These are phyloP conservation scores for Parsonsia alboflavescens DNA, from an alignment of 257 asterid species.

Conservation along the genomic window DNA sequence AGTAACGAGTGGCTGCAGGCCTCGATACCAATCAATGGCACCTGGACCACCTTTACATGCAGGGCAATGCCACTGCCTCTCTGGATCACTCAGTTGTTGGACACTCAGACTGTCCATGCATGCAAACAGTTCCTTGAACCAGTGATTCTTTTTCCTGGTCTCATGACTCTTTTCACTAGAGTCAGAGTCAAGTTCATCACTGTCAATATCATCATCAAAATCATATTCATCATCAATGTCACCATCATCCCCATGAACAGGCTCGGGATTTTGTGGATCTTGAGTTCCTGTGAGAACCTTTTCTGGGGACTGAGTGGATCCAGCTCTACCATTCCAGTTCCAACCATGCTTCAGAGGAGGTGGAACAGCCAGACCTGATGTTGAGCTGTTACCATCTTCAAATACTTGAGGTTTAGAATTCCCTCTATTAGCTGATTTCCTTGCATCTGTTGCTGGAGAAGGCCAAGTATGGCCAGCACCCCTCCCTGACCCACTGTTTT, in stretches of 20 bases:
- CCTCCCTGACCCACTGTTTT: conserved; percentile 41
- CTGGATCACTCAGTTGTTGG: conserved; percentile 27
- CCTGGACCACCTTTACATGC: conserved; percentile 49
- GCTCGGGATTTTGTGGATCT: conserved; percentile 3
- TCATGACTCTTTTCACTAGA: conserved; percentile 33
- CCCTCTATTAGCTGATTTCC: conserved; percentile 43
- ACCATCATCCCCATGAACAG: conserved; percentile 15
- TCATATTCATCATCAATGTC: conserved; percentile 31
- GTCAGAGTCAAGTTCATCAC: conserved; percentile 35
- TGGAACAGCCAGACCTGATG: conserved; percentile 28
- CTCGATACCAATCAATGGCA: conserved; percentile 38
- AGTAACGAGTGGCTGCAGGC: conserved; percentile 34
- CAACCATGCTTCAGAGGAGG: conserved; percentile 53
- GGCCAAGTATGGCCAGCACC: conserved; percentile 42
- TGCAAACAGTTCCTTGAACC: conserved; percentile 30
- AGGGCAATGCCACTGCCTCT: conserved; percentile 44
- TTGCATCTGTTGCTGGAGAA: conserved; percentile 29
- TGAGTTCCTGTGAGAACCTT: conserved; percentile 2
- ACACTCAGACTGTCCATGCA: conserved; percentile 26
- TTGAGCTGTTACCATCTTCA: conserved; percentile 18
- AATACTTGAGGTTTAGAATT: conserved; percentile 28
- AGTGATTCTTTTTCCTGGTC: conserved; percentile 20
- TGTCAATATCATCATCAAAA: conserved; percentile 28
- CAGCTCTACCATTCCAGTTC: conserved; percentile 42
- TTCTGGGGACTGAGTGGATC: conserved; percentile 24